A percentile compares a stretch with the other conserved stretches of the same genome.
Conservation (phyloP, 805 yeast species). For the Candida anglica region DNA sequence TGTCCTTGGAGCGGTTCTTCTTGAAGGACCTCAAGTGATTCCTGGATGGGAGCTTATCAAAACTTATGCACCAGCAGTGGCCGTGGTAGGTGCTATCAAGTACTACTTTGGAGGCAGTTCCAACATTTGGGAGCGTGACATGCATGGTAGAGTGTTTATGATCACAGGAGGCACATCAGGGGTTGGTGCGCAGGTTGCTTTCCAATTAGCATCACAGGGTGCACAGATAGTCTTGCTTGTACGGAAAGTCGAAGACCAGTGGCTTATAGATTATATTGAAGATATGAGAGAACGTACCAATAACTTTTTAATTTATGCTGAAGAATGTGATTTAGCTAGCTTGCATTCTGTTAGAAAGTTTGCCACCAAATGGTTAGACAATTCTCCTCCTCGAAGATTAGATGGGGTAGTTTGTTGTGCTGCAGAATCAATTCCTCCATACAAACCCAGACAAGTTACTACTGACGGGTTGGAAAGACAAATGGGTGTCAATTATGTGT, state of each 20-base stretch:
- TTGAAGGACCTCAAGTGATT: slow-evolving; percentile 69
- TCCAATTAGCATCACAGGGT: slow-evolving; percentile 73
- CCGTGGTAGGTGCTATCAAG: slow-evolving; percentile 49
- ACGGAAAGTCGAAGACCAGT: slow-evolving; percentile 56
- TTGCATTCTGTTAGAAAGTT: slow-evolving; percentile 77
- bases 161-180: slow-evolving; percentile 96
- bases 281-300: slow-evolving; percentile 68
- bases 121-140: slow-evolving; percentile 89
- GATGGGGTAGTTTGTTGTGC: slow-evolving; percentile 92
- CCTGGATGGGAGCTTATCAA: slow-evolving; percentile 71
- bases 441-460: slow-evolving; percentile 59
- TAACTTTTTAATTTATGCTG: slow-evolving; percentile 84
- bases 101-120: slow-evolving; percentile 73
- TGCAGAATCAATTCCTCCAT: slow-evolving; percentile 72
- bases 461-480: slow-evolving; percentile 85
- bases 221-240: slow-evolving; percentile 81
- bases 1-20: slow-evolving; percentile 61
- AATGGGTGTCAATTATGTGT: slow-evolving; percentile 75
- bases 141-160: slow-evolving; percentile 83
- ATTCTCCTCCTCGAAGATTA: slow-evolving; percentile 81
- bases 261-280: slow-evolving; percentile 77
- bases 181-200: slow-evolving; percentile 71
- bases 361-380: slow-evolving; percentile 93
- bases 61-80: slow-evolving; percentile 52
- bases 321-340: slow-evolving; percentile 75